Percentiles rank a stretch among this genome's conserved stretches.
Conservation (phyloP, 768 basidiomycete species). For the Lactifluus echinatus region DNA sequence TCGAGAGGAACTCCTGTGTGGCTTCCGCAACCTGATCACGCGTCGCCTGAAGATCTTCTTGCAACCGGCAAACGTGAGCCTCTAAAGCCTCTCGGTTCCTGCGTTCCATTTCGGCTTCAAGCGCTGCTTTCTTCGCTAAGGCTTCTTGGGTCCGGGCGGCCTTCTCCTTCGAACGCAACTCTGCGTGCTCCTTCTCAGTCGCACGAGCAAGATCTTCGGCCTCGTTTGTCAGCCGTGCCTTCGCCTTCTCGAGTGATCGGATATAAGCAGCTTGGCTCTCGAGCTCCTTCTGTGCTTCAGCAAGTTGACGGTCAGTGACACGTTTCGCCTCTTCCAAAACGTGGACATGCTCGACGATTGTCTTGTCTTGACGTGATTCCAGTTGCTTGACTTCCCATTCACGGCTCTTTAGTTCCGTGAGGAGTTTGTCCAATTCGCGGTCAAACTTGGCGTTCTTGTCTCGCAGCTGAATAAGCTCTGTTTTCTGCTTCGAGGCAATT, state of each 20-base stretch:
- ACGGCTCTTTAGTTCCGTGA: constrained; percentile 69
- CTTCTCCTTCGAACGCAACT: constrained; percentile 63
- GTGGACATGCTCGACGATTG: constrained; percentile 96
- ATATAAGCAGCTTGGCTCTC: constrained; percentile 67
- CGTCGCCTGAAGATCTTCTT: constrained; percentile 49
- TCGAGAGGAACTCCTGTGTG: constrained; percentile 41
- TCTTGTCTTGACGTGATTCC: constrained; percentile 86
- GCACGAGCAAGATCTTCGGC: constrained; percentile 75
- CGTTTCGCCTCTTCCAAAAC: constrained; percentile 94
- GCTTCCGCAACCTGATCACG: constrained; percentile 50
- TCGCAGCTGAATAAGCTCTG: constrained; percentile 59
- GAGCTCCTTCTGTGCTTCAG: constrained; percentile 70
- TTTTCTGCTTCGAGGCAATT: constrained; percentile 47
- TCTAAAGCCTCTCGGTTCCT: constrained; percentile 59
- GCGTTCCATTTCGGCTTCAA: constrained; percentile 60
- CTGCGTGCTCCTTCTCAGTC: constrained; percentile 59
- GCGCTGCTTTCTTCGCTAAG: constrained; percentile 43
- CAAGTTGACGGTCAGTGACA: constrained; percentile 85
- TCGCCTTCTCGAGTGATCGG: constrained; percentile 80
- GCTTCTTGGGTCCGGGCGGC: constrained; percentile 54
- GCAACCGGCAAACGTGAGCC: constrained; percentile 47
- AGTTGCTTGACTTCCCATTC: constrained; percentile 86
- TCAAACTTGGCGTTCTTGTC: constrained; percentile 66
- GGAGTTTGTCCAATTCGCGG: constrained; percentile 68
- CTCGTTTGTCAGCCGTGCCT: constrained; percentile 63